These are phyloP conservation scores for Ceratocystiopsis brevicomis DNA, from an alignment of 2,329 filamentous ascomycete species.

Conservation along the genomic window DNA sequence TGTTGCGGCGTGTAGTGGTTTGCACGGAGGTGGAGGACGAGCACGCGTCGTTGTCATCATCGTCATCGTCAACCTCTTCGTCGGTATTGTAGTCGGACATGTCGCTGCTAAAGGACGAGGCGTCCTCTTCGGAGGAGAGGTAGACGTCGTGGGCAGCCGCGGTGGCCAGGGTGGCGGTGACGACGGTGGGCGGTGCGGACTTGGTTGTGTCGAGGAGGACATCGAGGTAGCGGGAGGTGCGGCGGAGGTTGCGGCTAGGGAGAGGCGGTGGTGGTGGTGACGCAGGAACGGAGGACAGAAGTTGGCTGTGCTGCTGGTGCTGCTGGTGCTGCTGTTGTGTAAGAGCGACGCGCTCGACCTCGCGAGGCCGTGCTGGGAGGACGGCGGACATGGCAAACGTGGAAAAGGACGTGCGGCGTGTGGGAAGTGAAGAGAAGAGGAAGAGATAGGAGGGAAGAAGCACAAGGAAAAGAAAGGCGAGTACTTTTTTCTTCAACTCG, in stretches of 20 bases:
- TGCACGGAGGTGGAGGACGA: background rate
- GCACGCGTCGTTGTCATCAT: slow-evolving; percentile 24
- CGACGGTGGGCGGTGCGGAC: background rate
- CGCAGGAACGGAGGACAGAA: background rate
- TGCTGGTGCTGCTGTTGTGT: slow-evolving; percentile 5
- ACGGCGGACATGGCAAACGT: slow-evolving; percentile 4
- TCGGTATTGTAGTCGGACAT: slow-evolving; percentile 29
- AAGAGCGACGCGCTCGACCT: slow-evolving; percentile 6
- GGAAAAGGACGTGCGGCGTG: no score
- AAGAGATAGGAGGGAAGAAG: background rate
- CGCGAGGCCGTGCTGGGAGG: slow-evolving; percentile 1
- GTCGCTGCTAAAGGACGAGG: slow-evolving; percentile 38
- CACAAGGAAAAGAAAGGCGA: no score
- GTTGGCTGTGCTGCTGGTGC: slow-evolving; percentile 6
- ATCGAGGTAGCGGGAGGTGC: slow-evolving; percentile 27
- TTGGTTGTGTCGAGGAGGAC: slow-evolving; percentile 14
- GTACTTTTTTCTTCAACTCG: background rate
- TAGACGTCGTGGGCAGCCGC: slow-evolving; percentile 37
- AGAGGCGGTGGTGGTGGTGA: slow-evolving; percentile 22
- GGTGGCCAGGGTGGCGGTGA: slow-evolving; percentile 9
- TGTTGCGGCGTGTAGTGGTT: no score
- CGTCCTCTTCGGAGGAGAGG: slow-evolving; percentile 47
- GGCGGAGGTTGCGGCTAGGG: slow-evolving; percentile 29
- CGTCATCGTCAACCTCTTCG: slow-evolving; percentile 24
- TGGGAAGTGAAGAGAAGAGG: background rate